Base-by-base conservation (phyloP, 148 eudicot genomes). In the Rhododendron ovatum region DNA sequence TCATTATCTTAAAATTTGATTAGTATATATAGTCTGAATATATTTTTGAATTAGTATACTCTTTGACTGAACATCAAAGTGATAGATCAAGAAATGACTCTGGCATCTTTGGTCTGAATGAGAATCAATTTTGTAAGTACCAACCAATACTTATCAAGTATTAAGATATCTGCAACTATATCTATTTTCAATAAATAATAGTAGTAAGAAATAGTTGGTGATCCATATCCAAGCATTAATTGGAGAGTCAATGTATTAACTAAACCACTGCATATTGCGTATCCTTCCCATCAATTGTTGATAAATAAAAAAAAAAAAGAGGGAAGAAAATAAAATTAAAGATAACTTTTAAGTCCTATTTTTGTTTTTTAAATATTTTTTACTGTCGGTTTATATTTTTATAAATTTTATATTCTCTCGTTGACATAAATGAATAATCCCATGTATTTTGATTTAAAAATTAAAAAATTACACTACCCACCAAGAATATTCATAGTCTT, bases 181-280 rank as follows among this genome's bases (percentile, higher is more conserved):
- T 65, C 26, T 65, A n/a, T 20, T 65, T 63, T 63, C 28, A 8
- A 1, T n/a, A 24, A 15, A 55, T 55, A 55, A 15, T 47, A 47
- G 50, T 47, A 47, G 12, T 59, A 65, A 69, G 83, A 37, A 73
- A 84, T 89, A 76, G 74, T 53, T 85, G 65, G 69, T 85, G 80
- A 87, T 83, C 82, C 88, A 81, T 55, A 82, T 88, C 76, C 61
- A 71, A 41, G 1, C 76, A 5, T 30, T 1, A 71, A 17, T 18
- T 17, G 22, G 22, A 55, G 7, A 55, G 22, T 55, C 5, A 59
- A 57, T 57, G 63, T 18, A 18, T 57, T 57, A 24, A 59, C 51
- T 26, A 73, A 55, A 37, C 12, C 28, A 69, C 8, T 80, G 26
- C 33, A 28, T 80, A 47, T 14, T 35, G 45, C 28, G 5, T 65